Base-by-base conservation (phyloP, 208 protist genomes). In the Acanthamoeba pearcei region DNA sequence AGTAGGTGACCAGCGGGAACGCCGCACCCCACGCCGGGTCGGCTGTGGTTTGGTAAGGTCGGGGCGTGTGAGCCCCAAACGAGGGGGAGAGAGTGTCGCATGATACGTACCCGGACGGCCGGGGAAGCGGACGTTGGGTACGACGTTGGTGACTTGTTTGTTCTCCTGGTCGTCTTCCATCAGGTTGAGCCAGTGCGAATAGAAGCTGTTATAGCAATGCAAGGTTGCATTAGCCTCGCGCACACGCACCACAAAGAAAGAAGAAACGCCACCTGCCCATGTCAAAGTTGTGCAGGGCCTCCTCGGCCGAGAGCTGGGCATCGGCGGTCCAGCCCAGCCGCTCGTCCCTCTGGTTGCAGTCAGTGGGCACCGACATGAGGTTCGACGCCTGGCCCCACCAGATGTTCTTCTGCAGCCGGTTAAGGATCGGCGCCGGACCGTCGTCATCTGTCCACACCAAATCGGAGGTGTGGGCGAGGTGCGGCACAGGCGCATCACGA, bases 261-360 rank as follows among this genome's bases (percentile, higher is more conserved):
- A 51, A 38, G 19, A 51, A 42, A n/a, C 42, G 15, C 12, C 32
- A 80, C 72, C 32, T 32, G 1, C 53, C 82, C 82, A 89, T 89
- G 80, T 95, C 96, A 66, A 95, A 97, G 95, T 97, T 97, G 66
- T 95, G 94, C 6, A 76, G 53, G 55, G 96, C 64, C 15, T 46
- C 53, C 42, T 96, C 83, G n/a, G 70, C 46, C 24, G 55, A 78
- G 51, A 97, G 93, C 15, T n/a, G 22, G 10, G 78, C 93, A 66
- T 96, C 96, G 70, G 94, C 96, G 46, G 96, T 88, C 96, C 96
- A 97, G 0, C 96, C 96, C 5, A 97, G 88, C 10, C 96, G 95
- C 94, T 97, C 96, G 83, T 97, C 96, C 42, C 96, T 64, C 85
- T 97, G 96, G 80, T 93, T 70, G 82, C 96, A 97, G 90, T 97